Evolutionary conservation across 176 grass and related monocot species (phyloP).

Genomic region (Panicum miliaceum): DNA sequence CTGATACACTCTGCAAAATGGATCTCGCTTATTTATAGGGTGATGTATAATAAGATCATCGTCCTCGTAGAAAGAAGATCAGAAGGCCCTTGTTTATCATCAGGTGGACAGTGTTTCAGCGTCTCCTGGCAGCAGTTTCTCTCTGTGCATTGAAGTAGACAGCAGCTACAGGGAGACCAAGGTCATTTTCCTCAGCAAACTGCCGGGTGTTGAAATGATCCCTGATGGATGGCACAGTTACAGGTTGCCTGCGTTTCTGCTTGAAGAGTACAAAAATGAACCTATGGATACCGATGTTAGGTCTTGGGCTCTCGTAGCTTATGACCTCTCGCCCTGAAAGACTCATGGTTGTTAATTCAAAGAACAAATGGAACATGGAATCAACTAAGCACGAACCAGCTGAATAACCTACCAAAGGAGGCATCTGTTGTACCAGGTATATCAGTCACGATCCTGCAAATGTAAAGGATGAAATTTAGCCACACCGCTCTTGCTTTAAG

Average conservation of each 20-base stretch:
- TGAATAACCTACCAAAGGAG: conserved; percentile 72
- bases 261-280: conserved; percentile 95
- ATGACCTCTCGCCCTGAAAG: conserved; percentile 68
- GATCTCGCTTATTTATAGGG: conserved; percentile 50
- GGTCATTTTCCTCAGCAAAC: conserved; percentile 78
- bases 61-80: not conserved
- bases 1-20: conserved; percentile 45
- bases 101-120: conserved; percentile 41
- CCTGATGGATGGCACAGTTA: conserved; percentile 51
- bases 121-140: conserved; percentile 84
- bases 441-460: conserved; percentile 89
- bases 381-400: conserved; percentile 8
- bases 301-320: conserved; percentile 82
- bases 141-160: conserved; percentile 92
- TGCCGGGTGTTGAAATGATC: conserved; percentile 79
- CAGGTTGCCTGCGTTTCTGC: conserved; percentile 64
- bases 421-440: conserved; percentile 95
- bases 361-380: conserved; percentile 28
- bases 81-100: conserved; percentile 31
- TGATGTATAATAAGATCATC: conserved; percentile 12
- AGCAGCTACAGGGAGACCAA: conserved; percentile 82
- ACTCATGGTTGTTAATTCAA: not conserved
- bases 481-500: conserved; percentile 1
- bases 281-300: conserved; percentile 90
- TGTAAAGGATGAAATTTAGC: conserved; percentile 45